These are phyloP conservation scores for Forsythia viridissima DNA, from an alignment of 257 asterid genomes.

Conservation along the genomic window DNA sequence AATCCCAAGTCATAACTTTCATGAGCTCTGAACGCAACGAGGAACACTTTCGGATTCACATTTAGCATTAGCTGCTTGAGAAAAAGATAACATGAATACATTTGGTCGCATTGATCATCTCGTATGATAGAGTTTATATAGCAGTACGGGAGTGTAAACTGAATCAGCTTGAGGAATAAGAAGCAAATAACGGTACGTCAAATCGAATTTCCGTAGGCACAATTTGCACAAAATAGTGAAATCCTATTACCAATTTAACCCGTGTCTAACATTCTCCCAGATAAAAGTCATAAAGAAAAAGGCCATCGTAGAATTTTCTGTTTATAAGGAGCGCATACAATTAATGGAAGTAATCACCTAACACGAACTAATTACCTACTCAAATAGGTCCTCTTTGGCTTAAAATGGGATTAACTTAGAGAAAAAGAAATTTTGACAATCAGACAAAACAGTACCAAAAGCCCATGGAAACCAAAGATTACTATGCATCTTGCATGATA, in stretches of 20 bases:
- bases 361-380: conserved; percentile 40
- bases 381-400: conserved; percentile 16
- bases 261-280: not conserved
- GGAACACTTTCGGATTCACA: conserved; percentile 7
- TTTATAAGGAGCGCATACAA: conserved; percentile 16
- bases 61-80: conserved; percentile 23
- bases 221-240: not conserved
- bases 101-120: not conserved
- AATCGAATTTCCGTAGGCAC: too few relatives aligned
- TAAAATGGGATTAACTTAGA: conserved; percentile 2
- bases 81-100: conserved; percentile 11
- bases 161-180: not conserved
- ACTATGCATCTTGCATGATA: not conserved
- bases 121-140: not conserved
- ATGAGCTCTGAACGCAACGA: conserved; percentile 12
- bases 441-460: not conserved
- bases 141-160: conserved; percentile 1
- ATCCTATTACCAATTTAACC: not conserved
- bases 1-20: conserved; percentile 29
- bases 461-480: not conserved
- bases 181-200: not conserved
- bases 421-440: not conserved
- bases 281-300: not conserved
- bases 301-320: not conserved
- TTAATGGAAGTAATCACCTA: conserved; percentile 27